These are phyloP conservation scores for Gossypium trilobum DNA, from an alignment of 441 rosid genomes.

Conservation along the genomic window DNA sequence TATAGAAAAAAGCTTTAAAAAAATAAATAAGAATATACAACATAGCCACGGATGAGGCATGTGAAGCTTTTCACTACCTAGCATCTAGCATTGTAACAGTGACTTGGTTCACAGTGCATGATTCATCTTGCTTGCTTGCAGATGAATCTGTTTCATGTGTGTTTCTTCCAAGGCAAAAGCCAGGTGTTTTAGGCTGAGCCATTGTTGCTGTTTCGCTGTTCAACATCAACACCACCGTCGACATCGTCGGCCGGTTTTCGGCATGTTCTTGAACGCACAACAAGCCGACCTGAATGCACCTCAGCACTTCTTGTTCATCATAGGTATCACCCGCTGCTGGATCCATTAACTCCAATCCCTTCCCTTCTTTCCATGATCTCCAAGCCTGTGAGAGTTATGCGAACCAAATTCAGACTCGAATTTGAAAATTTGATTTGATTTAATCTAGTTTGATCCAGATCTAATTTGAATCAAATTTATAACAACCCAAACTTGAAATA, in stretches of 20 bases:
- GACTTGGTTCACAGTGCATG: slow-evolving; percentile 68
- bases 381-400: slow-evolving; percentile 36
- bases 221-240: slow-evolving; percentile 49
- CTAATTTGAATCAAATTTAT: no score
- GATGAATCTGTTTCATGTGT: slow-evolving; percentile 55
- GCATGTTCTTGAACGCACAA: slow-evolving; percentile 66
- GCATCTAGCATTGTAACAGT: slow-evolving; percentile 61
- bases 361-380: slow-evolving; percentile 60
- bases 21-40: not conserved
- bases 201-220: slow-evolving; percentile 50
- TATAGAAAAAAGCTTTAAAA: not conserved
- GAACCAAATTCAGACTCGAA: not conserved
- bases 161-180: slow-evolving; percentile 52
- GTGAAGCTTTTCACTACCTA: slow-evolving; percentile 23
- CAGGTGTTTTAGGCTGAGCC: slow-evolving; percentile 58
- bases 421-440: no score
- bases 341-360: slow-evolving; percentile 42
- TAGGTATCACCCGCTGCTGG: slow-evolving; percentile 25
- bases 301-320: slow-evolving; percentile 37
- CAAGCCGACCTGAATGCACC: slow-evolving; percentile 72
- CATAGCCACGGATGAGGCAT: not conserved
- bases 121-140: slow-evolving; percentile 43
- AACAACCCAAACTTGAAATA: no score
- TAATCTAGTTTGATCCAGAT: no score
- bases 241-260: slow-evolving; percentile 61